phyloP scores from a whole-genome alignment of 2,329 filamentous ascomycete species.

The Zarea fungicola region DNA sequence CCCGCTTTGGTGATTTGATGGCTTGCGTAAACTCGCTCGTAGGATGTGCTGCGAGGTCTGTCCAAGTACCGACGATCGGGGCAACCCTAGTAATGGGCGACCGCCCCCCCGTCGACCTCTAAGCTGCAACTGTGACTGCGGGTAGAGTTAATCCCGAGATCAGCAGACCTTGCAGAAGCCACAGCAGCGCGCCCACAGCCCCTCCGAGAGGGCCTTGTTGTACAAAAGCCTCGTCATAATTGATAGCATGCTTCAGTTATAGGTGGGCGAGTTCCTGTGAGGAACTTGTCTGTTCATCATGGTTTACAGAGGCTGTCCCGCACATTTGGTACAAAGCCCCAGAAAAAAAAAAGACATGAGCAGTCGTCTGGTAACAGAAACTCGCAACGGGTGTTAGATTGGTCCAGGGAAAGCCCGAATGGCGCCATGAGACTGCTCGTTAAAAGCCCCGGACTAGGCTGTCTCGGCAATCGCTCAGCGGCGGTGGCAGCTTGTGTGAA shows the following conservation, averaged over 20 bases:
- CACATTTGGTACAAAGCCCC: constrained; percentile 7
- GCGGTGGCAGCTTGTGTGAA: too few species aligned
- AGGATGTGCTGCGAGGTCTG: background rate
- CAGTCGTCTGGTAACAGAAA: background rate
- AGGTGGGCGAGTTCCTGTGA: too few species aligned
- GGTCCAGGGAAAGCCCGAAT: background rate
- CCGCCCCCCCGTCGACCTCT: background rate
- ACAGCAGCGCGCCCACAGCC: constrained; percentile 6
- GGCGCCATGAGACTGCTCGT: constrained; percentile 2
- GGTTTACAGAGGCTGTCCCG: constrained; percentile 1
- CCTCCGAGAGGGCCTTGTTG: background rate
- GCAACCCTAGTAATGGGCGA: background rate
- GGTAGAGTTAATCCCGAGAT: constrained; percentile 14
- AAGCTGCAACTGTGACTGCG: constrained; percentile 6
- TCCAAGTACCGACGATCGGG: constrained; percentile 10
- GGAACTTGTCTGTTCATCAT: too few species aligned
- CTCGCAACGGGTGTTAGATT: background rate
- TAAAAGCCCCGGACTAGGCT: background rate
- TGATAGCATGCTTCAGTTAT: too few species aligned
- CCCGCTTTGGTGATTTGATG: constrained; percentile 3
- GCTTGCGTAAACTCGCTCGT: background rate
- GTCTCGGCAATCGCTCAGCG: constrained; percentile 8
- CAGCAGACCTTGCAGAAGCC: constrained; percentile 12
- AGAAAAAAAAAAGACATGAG: background rate
- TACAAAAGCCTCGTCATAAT: too few species aligned